Base-by-base conservation (phyloP, 2,329 filamentous ascomycete genomes). In the Microdochium trichocladiopsis region DNA sequence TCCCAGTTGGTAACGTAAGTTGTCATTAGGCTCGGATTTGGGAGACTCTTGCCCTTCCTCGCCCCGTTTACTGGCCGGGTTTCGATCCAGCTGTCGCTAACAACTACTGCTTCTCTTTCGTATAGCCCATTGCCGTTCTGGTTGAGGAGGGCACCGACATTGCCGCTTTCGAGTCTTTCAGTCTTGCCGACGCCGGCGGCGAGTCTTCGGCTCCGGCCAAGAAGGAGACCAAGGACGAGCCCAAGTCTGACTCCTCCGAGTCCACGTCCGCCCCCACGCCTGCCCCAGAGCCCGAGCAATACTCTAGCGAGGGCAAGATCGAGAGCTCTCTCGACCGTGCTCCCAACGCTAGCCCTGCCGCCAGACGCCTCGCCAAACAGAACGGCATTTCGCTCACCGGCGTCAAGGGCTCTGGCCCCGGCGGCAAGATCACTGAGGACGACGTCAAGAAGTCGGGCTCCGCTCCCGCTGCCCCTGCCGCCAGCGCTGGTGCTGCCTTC, bases 1-100 rank as follows among this genome's bases (percentile, higher is more conserved):
- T 99, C 57, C 72, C 93, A 25, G 91, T 99, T 64, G 94, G 94
- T 71, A 94, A 88, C 73, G 94, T 99, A 83, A 77, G 90, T 84
- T 25, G 37, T 50, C 59, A 6, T 18, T 41, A 33, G 8, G 14
- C 28, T 37, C n/a, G n/a, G n/a, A 8, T 31, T 31, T 31, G 8
- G 14, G 28, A 8, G 28, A 45, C n/a, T 45, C 6, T 8, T 8
- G 18, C 41, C 55, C 53, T 50, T 52, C 48, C 52, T 50, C 49
- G 12, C 49, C 50, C n/a, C 50, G 50, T 48, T 33, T 36, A 22
- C 54, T 31, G 28, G 28, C 28, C 14, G 28, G 8, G 28, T 31
- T 31, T 14, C 28, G 28, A 31, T 14, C 14, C 24, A 23, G 50
- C 31, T 24, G 11, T n/a, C 36, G 24, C 14, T 37, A 33, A 5